Base-by-base conservation (phyloP, 345 rosid genomes). In the Odontarrhena argentea region DNA sequence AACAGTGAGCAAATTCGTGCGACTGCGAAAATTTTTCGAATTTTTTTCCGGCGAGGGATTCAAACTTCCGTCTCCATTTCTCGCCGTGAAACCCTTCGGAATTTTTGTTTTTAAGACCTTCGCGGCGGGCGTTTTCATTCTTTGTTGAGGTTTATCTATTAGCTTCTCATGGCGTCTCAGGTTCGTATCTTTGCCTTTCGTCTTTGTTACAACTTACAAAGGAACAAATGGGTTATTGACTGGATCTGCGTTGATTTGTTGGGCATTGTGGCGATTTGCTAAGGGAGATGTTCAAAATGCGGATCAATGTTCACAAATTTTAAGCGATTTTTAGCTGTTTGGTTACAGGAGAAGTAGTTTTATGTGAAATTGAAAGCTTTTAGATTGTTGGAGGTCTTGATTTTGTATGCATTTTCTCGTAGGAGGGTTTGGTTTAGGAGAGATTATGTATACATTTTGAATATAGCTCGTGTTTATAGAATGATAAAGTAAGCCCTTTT, bases 211-310 rank as follows among this genome's bases (percentile, higher is more conserved):
- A 47, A 68, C 24, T 35, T 3, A 11, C 14, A 47, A 68, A 6
- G 55, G 18, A 61, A 48, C n/a, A 32, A 41, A 40, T 18, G 69
- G 60, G 69, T 25, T 75, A 42, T 44, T 28, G 28, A 45, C 9
- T 62, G 74, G 76, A 77, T 75, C 82, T 72, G 70, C 45, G 34
- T 55, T 65, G 62, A 46, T 66, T 55, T 9, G 61, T 25, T 71
- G 40, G 61, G 34, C 67, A 76, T 71, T 76, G 35, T 76, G 38
- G 50, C 22, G 59, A n/a, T 48, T 76, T 62, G 57, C 18, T 60
- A 47, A 9, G 36, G 14, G 51, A 28, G 30, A 68, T 48, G 60
- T 22, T 47, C 42, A 41, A 41, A 54, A 55, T 38, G 58, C 6
- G 42, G 40, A 14, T 59, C 52, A 15, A 46, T 47, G 32, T 37